Conservation (phyloP, 108 stramenopile species). For the Cyclotella choctawhatcheeana region DNA sequence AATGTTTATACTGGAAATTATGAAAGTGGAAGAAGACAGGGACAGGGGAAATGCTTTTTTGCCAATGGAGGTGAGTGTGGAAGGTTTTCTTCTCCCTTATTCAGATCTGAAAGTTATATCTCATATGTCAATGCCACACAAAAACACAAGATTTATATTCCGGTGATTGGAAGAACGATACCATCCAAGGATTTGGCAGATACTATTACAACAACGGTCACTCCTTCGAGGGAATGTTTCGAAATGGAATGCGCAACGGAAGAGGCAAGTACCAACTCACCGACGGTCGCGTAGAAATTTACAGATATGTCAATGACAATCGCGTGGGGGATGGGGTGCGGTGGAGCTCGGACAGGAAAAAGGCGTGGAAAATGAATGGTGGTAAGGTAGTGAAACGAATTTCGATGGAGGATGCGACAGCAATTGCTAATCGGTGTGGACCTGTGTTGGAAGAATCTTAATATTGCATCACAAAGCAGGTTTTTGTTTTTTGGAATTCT, state of each 20-base stretch:
- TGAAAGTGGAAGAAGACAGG: slow-evolving; percentile 52
- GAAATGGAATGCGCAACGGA: slow-evolving; percentile 57
- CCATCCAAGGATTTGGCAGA: slow-evolving; percentile 66
- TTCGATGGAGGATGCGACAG: slow-evolving; percentile 32
- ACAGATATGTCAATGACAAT: slow-evolving; percentile 56
- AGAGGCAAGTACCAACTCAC: slow-evolving; percentile 65
- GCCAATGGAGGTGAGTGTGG: slow-evolving; percentile 54
- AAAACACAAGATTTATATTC: slow-evolving; percentile 62
- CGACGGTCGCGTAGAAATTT: slow-evolving; percentile 64
- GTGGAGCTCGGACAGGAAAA: slow-evolving; percentile 66
- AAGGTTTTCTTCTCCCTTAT: neutral
- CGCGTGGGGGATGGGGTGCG: slow-evolving; percentile 63
- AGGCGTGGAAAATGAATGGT: slow-evolving; percentile 59
- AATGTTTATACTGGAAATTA: slow-evolving; percentile 63
- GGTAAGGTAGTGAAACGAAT: slow-evolving; percentile 37
- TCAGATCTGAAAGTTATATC: neutral
- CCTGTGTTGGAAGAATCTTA: slow-evolving; percentile 39
- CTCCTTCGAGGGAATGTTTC: slow-evolving; percentile 61
- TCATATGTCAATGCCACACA: no score
- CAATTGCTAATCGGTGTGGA: slow-evolving; percentile 38
- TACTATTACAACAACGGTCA: slow-evolving; percentile 68
- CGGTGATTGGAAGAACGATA: slow-evolving; percentile 52
- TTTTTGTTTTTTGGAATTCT: no score
- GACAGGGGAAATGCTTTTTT: slow-evolving; percentile 63
- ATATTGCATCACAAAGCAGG: no score